Percentiles rank a stretch among this genome's conserved stretches.
Evolutionary conservation across 306 rosid genomes (phyloP).

Genomic region (Cicer arietinum): DNA sequence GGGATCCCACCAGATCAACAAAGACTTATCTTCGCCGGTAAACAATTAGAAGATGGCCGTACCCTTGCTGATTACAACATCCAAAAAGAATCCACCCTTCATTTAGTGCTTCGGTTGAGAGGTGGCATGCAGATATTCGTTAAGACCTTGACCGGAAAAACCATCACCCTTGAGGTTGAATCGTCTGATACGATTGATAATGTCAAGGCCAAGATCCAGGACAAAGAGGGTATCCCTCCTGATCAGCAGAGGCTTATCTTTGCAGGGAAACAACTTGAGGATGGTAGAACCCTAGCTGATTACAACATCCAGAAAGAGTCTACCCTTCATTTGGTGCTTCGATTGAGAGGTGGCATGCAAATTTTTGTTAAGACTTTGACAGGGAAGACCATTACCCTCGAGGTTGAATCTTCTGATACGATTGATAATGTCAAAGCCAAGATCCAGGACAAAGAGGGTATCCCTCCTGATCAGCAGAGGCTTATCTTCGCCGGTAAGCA

Average conservation of each 20-base stretch:
- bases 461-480: constrained; percentile 1
- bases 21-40: background rate
- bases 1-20: constrained; percentile 3
- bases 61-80: background rate
- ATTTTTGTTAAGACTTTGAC: constrained; percentile 30
- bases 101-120: background rate
- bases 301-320: background rate
- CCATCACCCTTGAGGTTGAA: background rate
- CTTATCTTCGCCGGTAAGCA: background rate
- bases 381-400: constrained; percentile 8
- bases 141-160: background rate
- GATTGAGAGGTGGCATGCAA: background rate
- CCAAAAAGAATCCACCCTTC: background rate
- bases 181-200: background rate
- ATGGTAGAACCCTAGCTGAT: background rate
- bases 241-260: background rate
- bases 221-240: background rate
- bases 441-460: background rate
- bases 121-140: background rate
- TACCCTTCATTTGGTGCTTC: background rate
- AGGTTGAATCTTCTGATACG: constrained; percentile 8
- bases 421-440: background rate
- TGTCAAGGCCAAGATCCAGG: background rate
- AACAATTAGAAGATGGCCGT: background rate
- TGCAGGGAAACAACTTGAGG: background rate